A percentile compares a stretch with the other conserved stretches of the same genome.
Evolutionary conservation across 2,329 filamentous ascomycete genomes (phyloP).

Genomic region (Scopulariopsis brevicaulis): DNA sequence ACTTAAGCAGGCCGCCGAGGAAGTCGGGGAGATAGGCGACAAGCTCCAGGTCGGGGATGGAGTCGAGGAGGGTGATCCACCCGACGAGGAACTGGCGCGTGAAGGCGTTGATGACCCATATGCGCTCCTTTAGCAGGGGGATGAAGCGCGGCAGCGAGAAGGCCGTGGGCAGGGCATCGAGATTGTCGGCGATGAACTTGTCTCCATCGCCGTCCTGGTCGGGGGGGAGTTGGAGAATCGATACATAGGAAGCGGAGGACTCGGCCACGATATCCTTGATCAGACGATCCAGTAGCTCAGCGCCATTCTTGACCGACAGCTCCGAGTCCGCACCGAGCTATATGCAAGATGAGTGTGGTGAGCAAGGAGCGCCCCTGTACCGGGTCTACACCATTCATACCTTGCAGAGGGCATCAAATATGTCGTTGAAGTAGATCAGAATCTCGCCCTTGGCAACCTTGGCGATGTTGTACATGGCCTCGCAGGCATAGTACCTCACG

Average conservation of each 20-base stretch:
- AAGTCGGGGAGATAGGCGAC: constrained; percentile 90
- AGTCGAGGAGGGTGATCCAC: constrained; percentile 91
- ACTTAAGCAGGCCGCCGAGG: constrained; percentile 77
- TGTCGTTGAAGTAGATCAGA: constrained; percentile 92
- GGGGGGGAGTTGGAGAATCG: constrained; percentile 47
- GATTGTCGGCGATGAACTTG: constrained; percentile 19
- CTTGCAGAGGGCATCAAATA: constrained; percentile 96
- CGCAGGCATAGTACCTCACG: constrained; percentile 95
- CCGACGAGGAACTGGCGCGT: constrained; percentile 90
- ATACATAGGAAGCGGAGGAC: constrained; percentile 89
- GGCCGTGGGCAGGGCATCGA: constrained; percentile 58
- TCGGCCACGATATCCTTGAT: constrained; percentile 96
- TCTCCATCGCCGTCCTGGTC: constrained; percentile 27
- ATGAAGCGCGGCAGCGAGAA: constrained; percentile 90
- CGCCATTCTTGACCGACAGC: constrained; percentile 94
- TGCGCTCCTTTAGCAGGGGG: constrained; percentile 84
- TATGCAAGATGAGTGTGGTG: not conserved
- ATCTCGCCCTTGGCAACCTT: constrained; percentile 99
- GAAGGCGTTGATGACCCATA: constrained; percentile 89
- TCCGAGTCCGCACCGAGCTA: constrained; percentile 93
- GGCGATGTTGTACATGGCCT: constrained; percentile 99
- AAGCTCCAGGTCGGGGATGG: constrained; percentile 90
- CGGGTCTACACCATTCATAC: constrained; percentile 30
- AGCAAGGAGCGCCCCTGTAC: not conserved
- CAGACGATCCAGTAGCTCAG: constrained; percentile 85